A percentile compares a stretch with the other conserved stretches of the same genome.
These are phyloP conservation scores for Crotalaria pallida DNA, from an alignment of 306 rosid genomes.

Conservation along the genomic window DNA sequence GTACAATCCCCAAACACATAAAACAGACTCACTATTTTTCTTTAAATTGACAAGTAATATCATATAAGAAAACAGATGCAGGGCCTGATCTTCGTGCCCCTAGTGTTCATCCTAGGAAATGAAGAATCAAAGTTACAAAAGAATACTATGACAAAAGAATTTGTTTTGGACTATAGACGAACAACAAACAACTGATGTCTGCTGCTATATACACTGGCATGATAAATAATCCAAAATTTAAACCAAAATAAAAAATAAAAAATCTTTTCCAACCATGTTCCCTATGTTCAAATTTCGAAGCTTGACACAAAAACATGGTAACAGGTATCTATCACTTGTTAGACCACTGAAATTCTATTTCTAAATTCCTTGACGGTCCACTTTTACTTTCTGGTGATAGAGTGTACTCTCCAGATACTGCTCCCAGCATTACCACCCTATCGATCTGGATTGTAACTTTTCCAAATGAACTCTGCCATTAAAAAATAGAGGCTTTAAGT, in stretches of 20 bases:
- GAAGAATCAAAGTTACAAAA: conserved; percentile 43
- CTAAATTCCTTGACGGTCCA: conserved; percentile 85
- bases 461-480: conserved; percentile 84
- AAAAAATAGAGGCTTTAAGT: conserved; percentile 5
- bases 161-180: conserved; percentile 31
- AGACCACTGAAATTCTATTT: conserved; percentile 99
- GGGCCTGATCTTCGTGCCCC: conserved; percentile 27
- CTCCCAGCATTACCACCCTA: conserved; percentile 93
- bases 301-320: neutral
- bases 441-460: conserved; percentile 98
- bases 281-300: conserved; percentile 27
- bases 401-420: conserved; percentile 92
- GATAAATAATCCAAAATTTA: conserved; percentile 44
- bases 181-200: conserved; percentile 33
- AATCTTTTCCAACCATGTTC: conserved; percentile 16
- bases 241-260: conserved; percentile 32
- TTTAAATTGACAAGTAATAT: conserved; percentile 28
- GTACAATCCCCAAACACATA: conserved; percentile 20
- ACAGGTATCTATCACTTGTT: conserved; percentile 52
- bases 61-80: conserved; percentile 22
- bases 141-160: conserved; percentile 47
- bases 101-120: conserved; percentile 21
- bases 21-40: conserved; percentile 3
- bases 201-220: conserved; percentile 55
- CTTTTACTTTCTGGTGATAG: conserved; percentile 89